Evolutionary conservation across 495 filamentous ascomycete genomes (phyloP), one percentile per base, ranked within the genome.

Genomic region (Aspergillus sparsus): DNA sequence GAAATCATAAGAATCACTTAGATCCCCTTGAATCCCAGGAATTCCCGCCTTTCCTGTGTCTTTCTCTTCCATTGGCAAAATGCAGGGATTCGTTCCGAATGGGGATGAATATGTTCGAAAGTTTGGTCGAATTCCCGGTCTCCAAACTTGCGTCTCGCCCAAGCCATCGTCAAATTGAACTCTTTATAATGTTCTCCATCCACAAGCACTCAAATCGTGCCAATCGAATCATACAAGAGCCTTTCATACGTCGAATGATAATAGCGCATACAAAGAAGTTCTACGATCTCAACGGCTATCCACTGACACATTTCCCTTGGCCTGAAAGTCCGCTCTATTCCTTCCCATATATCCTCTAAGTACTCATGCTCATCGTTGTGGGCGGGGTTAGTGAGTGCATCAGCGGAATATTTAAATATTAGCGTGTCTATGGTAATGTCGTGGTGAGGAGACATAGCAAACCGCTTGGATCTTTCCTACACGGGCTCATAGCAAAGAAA

Each of bases 401-500:
- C 11, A 34, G 55, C 21, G 2, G 33, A 21, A 45, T 49, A 49
- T 13, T 57, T 33, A 5, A 49, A 9, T 16, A 57, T 39, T 6
- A 57, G 42, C 3, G 55, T 57, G 3, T 49, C 42, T 10, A 57
- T 9, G 10, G 10, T 21, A 0, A 56, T 58, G 50, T 55, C 31
- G 2, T 9, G 52, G 55, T 57, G 31, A 5, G 11, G 3, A 16
- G n/a, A n/a, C n/a, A n/a, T n/a, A n/a, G n/a, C n/a, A n/a, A n/a
- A 39, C 35, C 9, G 37, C 9, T 41, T 41, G 13, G 37, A 8
- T n/a, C 33, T 52, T 16, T 54, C 13, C 0, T 56, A 60, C 51
- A 68, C 56, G 8, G 66, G 66, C 6, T 63, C 66, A 50, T 68
- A 65, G 0, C 53, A 53, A 11, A 65, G 44, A 50, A 65, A 68